Percentiles rank a stretch among this genome's conserved stretches.
These are phyloP conservation scores for Asterophora parasitica DNA, from an alignment of 768 basidiomycete genomes.

Conservation along the genomic window DNA sequence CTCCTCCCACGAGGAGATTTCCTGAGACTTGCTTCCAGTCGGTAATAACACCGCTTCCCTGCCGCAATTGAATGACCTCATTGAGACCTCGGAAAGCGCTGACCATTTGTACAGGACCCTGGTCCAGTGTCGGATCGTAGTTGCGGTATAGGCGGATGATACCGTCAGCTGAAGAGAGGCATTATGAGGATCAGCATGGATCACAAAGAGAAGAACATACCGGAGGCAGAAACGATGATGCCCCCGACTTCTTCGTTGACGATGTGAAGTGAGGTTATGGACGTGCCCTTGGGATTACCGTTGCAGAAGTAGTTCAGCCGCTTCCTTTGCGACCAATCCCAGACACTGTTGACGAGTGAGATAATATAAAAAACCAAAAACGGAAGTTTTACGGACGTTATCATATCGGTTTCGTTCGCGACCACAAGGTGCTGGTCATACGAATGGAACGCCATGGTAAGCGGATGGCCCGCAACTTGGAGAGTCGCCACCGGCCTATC, in stretches of 20 bases:
- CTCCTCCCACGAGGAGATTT: constrained; percentile 84
- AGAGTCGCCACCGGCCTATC: constrained; percentile 67
- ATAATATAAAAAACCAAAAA: not conserved
- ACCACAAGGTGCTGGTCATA: constrained; percentile 87
- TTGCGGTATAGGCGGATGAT: constrained; percentile 89
- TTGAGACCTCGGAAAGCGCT: constrained; percentile 88
- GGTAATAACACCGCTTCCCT: constrained; percentile 79
- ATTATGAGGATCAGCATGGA: not conserved
- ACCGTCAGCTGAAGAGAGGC: constrained; percentile 66
- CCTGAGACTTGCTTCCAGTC: constrained; percentile 94
- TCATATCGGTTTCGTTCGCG: constrained; percentile 80
- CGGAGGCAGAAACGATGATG: constrained; percentile 81
- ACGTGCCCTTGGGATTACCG: constrained; percentile 76
- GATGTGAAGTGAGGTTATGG: constrained; percentile 83
- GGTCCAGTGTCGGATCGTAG: constrained; percentile 71
- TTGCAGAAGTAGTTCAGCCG: constrained; percentile 84
- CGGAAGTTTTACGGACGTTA: constrained; percentile 51
- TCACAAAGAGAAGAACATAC: constrained; percentile 39
- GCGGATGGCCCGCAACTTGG: constrained; percentile 53
- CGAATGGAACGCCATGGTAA: constrained; percentile 85
- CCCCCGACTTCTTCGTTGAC: constrained; percentile 96
- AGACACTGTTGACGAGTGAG: constrained; percentile 54
- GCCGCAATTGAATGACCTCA: constrained; percentile 68
- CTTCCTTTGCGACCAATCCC: constrained; percentile 87
- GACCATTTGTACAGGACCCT: constrained; percentile 83